phyloP scores from a whole-genome alignment of 139 green algal species.

The Zygnema circumcarinatum region DNA sequence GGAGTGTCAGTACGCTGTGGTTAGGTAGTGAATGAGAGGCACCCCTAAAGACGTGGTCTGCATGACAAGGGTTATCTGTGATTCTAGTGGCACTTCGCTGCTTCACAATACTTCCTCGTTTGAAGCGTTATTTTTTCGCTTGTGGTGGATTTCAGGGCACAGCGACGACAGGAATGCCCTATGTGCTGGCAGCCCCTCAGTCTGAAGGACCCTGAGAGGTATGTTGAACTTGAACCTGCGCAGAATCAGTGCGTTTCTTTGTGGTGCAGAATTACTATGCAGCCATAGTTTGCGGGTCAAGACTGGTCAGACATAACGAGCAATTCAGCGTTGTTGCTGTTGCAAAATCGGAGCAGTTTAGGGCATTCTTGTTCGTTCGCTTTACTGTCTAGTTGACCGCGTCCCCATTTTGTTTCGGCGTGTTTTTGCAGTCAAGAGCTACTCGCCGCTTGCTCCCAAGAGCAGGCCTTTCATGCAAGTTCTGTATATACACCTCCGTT shows the following conservation, averaged over 20 bases:
- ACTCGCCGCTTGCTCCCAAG: conserved; percentile 13
- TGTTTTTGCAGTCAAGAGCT: conserved; percentile 13
- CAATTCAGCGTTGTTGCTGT: background rate
- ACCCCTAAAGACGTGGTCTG: too few species aligned
- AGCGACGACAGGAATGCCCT: conserved; percentile 46
- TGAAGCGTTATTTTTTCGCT: too few species aligned
- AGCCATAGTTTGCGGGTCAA: background rate
- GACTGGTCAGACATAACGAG: background rate
- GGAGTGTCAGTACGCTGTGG: too few species aligned
- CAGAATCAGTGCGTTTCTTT: background rate
- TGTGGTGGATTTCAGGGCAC: conserved; percentile 51
- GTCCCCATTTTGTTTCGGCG: background rate
- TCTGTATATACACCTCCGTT: background rate
- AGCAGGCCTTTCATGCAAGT: background rate
- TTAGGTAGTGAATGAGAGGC: too few species aligned
- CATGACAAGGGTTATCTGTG: too few species aligned
- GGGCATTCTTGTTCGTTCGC: background rate
- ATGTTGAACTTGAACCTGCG: background rate
- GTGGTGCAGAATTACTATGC: background rate
- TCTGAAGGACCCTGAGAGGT: conserved; percentile 52
- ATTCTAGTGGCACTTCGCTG: too few species aligned
- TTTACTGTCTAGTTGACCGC: background rate
- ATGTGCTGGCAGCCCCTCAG: conserved; percentile 48
- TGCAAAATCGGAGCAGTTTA: too few species aligned
- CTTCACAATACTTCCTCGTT: too few species aligned